Conservation (phyloP, 2,329 filamentous ascomycete genomes). For the Neonectria hederae region DNA sequence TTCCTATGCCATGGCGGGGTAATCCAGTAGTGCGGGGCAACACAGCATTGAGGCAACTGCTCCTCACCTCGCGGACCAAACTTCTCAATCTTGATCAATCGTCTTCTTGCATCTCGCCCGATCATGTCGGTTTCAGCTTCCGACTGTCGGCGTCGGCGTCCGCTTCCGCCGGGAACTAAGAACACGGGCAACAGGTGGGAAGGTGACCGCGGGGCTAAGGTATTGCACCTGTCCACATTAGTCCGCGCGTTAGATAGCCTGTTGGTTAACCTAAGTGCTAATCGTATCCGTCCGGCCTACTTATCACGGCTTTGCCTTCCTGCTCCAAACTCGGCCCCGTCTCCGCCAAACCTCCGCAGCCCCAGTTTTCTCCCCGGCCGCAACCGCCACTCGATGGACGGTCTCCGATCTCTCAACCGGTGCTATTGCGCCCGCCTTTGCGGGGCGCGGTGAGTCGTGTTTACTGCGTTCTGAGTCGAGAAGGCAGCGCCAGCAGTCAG, state of each 20-base stretch:
- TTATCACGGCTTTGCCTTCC: too few species aligned
- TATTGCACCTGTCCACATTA: background rate
- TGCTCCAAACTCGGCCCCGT: background rate
- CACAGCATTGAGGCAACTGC: background rate
- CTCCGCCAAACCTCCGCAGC: background rate
- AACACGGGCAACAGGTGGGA: too few species aligned
- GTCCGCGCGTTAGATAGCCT: too few species aligned
- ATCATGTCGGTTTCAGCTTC: constrained; percentile 13
- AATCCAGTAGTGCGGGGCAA: constrained; percentile 6
- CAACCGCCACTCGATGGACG: background rate
- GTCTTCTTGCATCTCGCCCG: constrained; percentile 1
- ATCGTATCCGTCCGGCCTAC: too few species aligned
- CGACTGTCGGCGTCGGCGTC: constrained; percentile 16
- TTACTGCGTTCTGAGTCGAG: too few species aligned
- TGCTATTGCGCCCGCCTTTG: too few species aligned
- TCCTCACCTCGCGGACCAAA: background rate
- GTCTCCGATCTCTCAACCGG: too few species aligned
- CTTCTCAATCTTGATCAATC: background rate
- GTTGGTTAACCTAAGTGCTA: too few species aligned
- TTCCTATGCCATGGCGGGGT: background rate
- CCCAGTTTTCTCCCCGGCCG: background rate
- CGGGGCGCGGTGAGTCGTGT: too few species aligned
- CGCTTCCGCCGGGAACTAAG: constrained; percentile 3
- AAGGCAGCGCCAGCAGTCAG: too few species aligned
- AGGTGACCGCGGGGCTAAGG: background rate